phyloP scores from a whole-genome alignment of 495 filamentous ascomycete genomes.

The Symbiotaphrina buchneri region DNA sequence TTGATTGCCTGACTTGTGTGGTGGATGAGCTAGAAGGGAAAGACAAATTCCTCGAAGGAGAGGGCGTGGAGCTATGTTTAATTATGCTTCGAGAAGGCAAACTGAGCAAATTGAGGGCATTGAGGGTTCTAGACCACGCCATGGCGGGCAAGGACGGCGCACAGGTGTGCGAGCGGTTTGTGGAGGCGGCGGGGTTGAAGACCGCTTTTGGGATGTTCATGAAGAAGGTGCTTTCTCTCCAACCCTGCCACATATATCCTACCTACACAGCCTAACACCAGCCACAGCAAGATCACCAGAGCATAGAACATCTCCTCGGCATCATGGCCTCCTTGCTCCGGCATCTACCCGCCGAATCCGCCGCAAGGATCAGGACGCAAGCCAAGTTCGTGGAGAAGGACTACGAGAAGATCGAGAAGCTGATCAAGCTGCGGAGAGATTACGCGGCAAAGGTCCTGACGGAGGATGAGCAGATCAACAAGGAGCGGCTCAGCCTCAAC shows the following conservation, averaged over 20 bases:
- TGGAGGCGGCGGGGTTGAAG: conserved; percentile 73
- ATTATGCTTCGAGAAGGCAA: conserved; percentile 77
- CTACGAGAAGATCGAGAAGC: conserved; percentile 57
- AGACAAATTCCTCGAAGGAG: conserved; percentile 61
- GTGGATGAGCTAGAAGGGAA: conserved; percentile 62
- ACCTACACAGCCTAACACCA: conserved; percentile 8
- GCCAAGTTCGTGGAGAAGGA: conserved; percentile 94
- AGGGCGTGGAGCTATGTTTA: conserved; percentile 76
- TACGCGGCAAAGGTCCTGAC: conserved; percentile 39
- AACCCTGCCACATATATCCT: background rate
- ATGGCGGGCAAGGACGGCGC: conserved; percentile 28
- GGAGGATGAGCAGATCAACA: conserved; percentile 44
- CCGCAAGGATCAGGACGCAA: conserved; percentile 57
- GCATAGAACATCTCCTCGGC: conserved; percentile 68
- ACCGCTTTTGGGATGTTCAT: conserved; percentile 73
- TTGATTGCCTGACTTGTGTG: conserved; percentile 60
- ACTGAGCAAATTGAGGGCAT: conserved; percentile 50
- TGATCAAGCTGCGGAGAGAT: conserved; percentile 47
- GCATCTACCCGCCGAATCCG: conserved; percentile 51
- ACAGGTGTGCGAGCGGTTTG: conserved; percentile 45
- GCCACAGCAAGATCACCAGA: conserved; percentile 33
- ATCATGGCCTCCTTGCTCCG: conserved; percentile 76
- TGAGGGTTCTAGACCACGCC: conserved; percentile 73
- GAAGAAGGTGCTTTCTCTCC: conserved; percentile 35
- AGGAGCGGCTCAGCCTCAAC: conserved; percentile 21